Percentiles rank a stretch among this genome's conserved stretches.
Evolutionary conservation across 73 alveolate genomes (phyloP).

Genomic region (Blepharisma japonicum): DNA sequence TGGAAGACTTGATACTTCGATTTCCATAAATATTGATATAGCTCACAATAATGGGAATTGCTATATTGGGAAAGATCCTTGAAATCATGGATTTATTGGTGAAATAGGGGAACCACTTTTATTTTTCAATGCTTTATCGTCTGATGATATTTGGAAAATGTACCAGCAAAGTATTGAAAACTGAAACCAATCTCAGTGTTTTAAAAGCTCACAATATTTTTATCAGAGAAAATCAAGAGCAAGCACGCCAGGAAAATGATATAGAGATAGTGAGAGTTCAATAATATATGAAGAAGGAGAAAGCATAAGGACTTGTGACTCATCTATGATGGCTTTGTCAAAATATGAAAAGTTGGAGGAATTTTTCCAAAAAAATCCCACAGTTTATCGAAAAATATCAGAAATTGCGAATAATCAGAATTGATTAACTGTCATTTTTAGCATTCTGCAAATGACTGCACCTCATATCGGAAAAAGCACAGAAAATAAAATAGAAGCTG

Average conservation of each 20-base stretch:
- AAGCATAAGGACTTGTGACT: constrained; percentile 38
- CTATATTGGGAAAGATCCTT: constrained; percentile 64
- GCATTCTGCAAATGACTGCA: background rate
- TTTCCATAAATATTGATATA: constrained; percentile 56
- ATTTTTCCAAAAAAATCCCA: background rate
- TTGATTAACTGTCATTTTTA: background rate
- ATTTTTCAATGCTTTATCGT: constrained; percentile 47
- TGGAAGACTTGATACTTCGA: constrained; percentile 65
- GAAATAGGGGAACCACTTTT: constrained; percentile 58
- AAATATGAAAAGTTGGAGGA: background rate
- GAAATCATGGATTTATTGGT: constrained; percentile 70
- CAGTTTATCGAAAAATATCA: background rate
- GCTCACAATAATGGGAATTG: constrained; percentile 26
- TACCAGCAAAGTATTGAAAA: constrained; percentile 50
- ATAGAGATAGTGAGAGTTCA: constrained; percentile 35
- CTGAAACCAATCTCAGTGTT: constrained; percentile 37
- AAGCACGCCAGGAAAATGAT: constrained; percentile 48
- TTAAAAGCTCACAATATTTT: constrained; percentile 35
- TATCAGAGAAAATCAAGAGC: constrained; percentile 42
- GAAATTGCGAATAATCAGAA: background rate
- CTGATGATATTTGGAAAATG: constrained; percentile 40
- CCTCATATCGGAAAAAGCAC: background rate
- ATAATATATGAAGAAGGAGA: constrained; percentile 39
- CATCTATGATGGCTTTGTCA: background rate
- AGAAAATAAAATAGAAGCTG: constrained; percentile 18